Evolutionary conservation across 73 alveolate genomes (phyloP).

Genomic region (Tetrahymena thermophila): DNA sequence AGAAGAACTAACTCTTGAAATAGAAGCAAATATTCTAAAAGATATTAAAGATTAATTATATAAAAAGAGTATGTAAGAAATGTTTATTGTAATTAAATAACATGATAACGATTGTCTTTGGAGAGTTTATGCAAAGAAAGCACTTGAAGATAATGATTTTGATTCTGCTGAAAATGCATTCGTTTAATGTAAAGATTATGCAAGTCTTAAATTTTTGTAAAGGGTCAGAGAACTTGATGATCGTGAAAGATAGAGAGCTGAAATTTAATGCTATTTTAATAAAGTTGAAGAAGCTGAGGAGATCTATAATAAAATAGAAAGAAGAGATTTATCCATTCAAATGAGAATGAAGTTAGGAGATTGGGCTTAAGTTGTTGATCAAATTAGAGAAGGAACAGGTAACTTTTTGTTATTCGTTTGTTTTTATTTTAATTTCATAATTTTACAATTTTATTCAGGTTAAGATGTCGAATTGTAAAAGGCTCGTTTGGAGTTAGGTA

Average conservation of each 20-base stretch:
- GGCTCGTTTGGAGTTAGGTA: conserved; percentile 49
- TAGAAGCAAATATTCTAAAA: conserved; percentile 91
- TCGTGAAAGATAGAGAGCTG: conserved; percentile 41
- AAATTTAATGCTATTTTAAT: conserved; percentile 24
- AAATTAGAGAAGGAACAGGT: conserved; percentile 84
- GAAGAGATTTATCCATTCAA: conserved; percentile 92
- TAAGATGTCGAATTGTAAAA: background rate
- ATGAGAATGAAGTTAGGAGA: conserved; percentile 93
- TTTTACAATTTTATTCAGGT: conserved; percentile 40
- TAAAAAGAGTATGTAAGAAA: conserved; percentile 45
- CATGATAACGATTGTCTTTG: conserved; percentile 24
- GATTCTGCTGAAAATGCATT: conserved; percentile 95
- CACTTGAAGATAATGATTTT: conserved; percentile 93
- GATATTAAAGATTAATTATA: conserved; percentile 92
- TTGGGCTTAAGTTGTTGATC: conserved; percentile 89
- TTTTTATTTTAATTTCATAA: conserved; percentile 55
- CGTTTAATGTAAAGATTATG: conserved; percentile 75
- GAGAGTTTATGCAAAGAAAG: conserved; percentile 92
- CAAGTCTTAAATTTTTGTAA: conserved; percentile 63
- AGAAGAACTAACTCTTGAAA: conserved; percentile 83
- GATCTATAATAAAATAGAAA: conserved; percentile 89
- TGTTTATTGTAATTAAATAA: conserved; percentile 36
- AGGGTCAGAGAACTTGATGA: conserved; percentile 42
- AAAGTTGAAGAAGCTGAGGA: conserved; percentile 98
- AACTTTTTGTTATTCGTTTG: conserved; percentile 46